A percentile compares a stretch with the other conserved stretches of the same genome.
Conservation (phyloP, 2,329 filamentous ascomycete species). For the Monilinia aucupariae region DNA sequence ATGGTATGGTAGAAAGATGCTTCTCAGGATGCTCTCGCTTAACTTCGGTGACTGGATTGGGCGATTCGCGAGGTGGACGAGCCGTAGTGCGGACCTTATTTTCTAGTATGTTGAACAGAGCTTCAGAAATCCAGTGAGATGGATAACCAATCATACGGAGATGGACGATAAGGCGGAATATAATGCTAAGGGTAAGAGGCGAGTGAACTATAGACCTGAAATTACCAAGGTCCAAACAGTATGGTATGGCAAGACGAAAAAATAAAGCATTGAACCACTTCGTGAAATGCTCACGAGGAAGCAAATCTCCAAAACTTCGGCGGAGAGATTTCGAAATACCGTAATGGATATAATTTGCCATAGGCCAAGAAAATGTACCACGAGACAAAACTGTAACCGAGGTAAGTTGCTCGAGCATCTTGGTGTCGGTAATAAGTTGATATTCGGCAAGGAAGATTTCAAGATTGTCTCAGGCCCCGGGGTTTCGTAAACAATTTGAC, state of each 20-base stretch:
- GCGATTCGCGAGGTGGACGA: conserved; percentile 6
- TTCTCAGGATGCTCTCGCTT: conserved; percentile 7
- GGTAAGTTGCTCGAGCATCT: conserved; percentile 16
- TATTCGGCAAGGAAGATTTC: conserved; percentile 20
- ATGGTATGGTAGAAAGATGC: conserved; percentile 18
- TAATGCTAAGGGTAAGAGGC: conserved; percentile 15
- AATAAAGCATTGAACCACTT: conserved; percentile 22
- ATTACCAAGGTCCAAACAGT: not conserved
- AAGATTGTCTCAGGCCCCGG: not conserved
- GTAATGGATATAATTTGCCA: not conserved
- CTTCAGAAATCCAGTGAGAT: conserved; percentile 23
- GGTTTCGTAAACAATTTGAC: conserved; percentile 19
- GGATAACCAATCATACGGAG: conserved; percentile 20
- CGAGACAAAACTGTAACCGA: not conserved
- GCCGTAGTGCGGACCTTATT: conserved; percentile 18
- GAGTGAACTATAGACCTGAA: conserved; percentile 5
- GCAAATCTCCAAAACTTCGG: not conserved
- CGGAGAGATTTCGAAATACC: not conserved
- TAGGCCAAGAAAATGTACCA: not conserved
- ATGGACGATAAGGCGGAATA: conserved; percentile 19
- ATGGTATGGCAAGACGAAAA: conserved; percentile 18
- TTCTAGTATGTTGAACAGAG: conserved; percentile 18
- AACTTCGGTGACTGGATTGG: not conserved
- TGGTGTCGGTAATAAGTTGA: conserved; percentile 15
- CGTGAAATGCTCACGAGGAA: conserved; percentile 14